These are phyloP conservation scores for Coemansia sp. DNA, from an alignment of 192 early-diverging fungal species.

Conservation along the genomic window DNA sequence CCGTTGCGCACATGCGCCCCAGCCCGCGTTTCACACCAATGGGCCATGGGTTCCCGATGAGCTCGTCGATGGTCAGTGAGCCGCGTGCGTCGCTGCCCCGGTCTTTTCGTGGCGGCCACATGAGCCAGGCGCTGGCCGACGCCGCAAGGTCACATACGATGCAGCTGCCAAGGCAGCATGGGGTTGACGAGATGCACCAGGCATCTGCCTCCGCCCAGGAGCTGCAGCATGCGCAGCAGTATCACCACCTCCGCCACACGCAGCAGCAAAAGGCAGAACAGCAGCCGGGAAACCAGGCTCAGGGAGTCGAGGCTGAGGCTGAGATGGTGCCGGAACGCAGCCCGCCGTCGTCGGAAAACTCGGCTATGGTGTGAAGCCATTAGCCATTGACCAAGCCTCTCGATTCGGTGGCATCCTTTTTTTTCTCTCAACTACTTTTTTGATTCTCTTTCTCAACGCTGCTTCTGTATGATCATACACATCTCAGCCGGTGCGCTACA, in stretches of 20 bases:
- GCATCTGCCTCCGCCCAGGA: constrained; percentile 7
- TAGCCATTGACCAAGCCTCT: not conserved
- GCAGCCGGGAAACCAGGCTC: not conserved
- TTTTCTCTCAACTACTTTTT: too few species aligned
- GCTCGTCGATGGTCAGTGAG: constrained; percentile 22
- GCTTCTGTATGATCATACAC: too few species aligned
- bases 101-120: constrained; percentile 21
- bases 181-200: constrained; percentile 9
- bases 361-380: not conserved
- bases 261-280: not conserved
- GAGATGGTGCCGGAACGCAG: not conserved
- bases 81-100: constrained; percentile 32
- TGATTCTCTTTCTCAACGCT: too few species aligned
- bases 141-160: not conserved
- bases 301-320: not conserved
- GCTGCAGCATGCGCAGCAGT: not conserved
- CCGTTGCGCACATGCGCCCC: constrained; percentile 35
- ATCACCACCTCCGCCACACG: constrained; percentile 1
- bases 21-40: constrained; percentile 42
- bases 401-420: too few species aligned
- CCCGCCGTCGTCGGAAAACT: constrained; percentile 1
- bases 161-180: constrained; percentile 14
- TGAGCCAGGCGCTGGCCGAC: constrained; percentile 3
- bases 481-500: too few species aligned
- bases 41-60: constrained; percentile 27